phyloP scores from a whole-genome alignment of 345 rosid species.

The Acer campestre region DNA sequence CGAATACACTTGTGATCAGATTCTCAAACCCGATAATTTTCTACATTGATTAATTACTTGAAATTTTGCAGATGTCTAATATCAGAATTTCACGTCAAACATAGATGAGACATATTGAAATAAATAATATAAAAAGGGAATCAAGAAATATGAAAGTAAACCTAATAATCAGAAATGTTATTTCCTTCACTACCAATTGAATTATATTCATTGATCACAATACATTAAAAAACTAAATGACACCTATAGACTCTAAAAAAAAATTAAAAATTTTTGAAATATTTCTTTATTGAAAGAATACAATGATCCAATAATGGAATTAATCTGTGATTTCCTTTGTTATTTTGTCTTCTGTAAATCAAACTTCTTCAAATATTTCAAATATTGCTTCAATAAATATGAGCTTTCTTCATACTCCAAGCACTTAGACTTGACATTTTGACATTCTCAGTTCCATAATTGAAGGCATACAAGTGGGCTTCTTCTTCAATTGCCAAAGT shows the following conservation, averaged over 20 bases:
- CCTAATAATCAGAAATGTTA: too few species aligned
- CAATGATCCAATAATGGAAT: neutral
- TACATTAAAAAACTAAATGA: too few species aligned
- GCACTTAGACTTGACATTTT: conserved; percentile 28
- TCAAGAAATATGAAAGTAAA: neutral
- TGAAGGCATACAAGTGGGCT: conserved; percentile 43
- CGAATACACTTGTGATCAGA: too few species aligned
- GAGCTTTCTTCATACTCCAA: conserved; percentile 45
- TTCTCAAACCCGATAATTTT: too few species aligned
- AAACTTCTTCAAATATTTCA: neutral
- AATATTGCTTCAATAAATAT: conserved; percentile 21
- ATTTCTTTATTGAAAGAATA: neutral
- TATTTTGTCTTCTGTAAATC: too few species aligned
- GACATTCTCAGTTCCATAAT: conserved; percentile 35
- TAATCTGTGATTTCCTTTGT: too few species aligned
- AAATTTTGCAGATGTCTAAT: neutral
- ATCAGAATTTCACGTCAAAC: too few species aligned
- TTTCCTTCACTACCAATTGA: neutral
- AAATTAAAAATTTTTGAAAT: neutral
- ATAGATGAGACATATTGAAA: too few species aligned
- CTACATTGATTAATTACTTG: too few species aligned
- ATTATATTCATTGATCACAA: neutral
- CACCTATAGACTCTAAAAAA: neutral
- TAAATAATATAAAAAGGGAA: neutral
- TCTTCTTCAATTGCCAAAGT: conserved; percentile 37